phyloP scores from a whole-genome alignment of 148 eudicot genomes.

The Camellia japonica region DNA sequence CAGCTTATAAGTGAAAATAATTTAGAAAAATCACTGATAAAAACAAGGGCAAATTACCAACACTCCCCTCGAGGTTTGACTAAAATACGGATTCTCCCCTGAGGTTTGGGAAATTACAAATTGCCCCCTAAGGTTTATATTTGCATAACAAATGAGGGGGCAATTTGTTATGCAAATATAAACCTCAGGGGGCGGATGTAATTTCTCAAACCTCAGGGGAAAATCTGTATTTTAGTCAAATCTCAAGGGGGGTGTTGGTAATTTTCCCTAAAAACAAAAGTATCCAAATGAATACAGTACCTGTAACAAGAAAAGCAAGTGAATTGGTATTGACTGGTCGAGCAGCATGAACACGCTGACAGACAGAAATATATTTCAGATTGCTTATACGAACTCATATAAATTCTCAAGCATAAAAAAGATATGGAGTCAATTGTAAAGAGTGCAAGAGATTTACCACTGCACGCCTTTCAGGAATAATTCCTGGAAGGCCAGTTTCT shows the following conservation, averaged over 20 bases:
- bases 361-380: constrained; percentile 7
- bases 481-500: constrained; percentile 76
- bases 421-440: neutral
- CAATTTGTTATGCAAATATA: too few species aligned
- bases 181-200: too few species aligned
- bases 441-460: constrained; percentile 44
- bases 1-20: neutral
- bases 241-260: too few species aligned
- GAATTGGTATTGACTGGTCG: constrained; percentile 86
- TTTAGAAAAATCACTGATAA: neutral
- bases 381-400: neutral
- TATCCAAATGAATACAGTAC: constrained; percentile 28
- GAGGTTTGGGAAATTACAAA: too few species aligned
- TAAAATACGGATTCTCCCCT: too few species aligned
- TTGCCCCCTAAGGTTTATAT: too few species aligned
- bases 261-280: too few species aligned
- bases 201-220: too few species aligned
- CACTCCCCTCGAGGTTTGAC: too few species aligned
- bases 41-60: neutral
- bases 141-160: too few species aligned
- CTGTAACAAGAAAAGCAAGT: constrained; percentile 90
- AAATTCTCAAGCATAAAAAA: neutral
- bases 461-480: constrained; percentile 76
- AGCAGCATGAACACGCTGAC: constrained; percentile 80
- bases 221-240: too few species aligned